Evolutionary conservation across 768 basidiomycete genomes (phyloP), one percentile per base, ranked within the genome.

Genomic region (Tylopilus plumbeoviolaceoides): DNA sequence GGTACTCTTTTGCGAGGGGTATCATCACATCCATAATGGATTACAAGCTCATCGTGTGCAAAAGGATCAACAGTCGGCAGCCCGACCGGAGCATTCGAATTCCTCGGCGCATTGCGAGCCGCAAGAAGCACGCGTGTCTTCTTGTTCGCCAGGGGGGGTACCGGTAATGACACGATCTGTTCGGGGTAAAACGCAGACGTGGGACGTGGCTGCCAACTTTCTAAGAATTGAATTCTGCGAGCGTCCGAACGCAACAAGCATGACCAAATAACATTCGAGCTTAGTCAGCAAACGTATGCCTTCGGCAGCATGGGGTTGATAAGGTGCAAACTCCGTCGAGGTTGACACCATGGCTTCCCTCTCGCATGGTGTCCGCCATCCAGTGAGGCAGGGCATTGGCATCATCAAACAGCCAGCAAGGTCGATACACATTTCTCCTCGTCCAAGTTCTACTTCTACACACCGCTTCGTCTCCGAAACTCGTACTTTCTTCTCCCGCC

Each of bases 381-480:
- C n/a, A n/a, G n/a, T 68, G 35, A 64, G 50, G 53, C 59, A 56
- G 54, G 62, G 66, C 3, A 47, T 70, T 9, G 59, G 60, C 20
- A 15, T 59, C 40, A 17, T 28, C 2, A 25, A 47, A 11, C 45
- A 38, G 38, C n/a, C 36, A 3, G 38, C 73, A 30, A 74, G 81
- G 48, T 70, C 73, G 31, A 67, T 84, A 43, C 79, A 83, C 63
- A 69, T 76, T 7, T 71, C 72, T 8, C 70, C 54, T 36, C 55
- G 47, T 12, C 54, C 41, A 10, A 36, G 17, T 36, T 17, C 44
- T n/a, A n/a, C n/a, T n/a, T n/a, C n/a, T 3, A 63, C 74, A 1
- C 75, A 81, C 58, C 75, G 72, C 50, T 58, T 86, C 42, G 69
- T 85, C 51, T 72, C 73, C 17, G 73, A 79, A 39, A 78, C 86